These are phyloP conservation scores for Elsinoe australis DNA, from an alignment of 2,329 filamentous ascomycete species.

Conservation along the genomic window DNA sequence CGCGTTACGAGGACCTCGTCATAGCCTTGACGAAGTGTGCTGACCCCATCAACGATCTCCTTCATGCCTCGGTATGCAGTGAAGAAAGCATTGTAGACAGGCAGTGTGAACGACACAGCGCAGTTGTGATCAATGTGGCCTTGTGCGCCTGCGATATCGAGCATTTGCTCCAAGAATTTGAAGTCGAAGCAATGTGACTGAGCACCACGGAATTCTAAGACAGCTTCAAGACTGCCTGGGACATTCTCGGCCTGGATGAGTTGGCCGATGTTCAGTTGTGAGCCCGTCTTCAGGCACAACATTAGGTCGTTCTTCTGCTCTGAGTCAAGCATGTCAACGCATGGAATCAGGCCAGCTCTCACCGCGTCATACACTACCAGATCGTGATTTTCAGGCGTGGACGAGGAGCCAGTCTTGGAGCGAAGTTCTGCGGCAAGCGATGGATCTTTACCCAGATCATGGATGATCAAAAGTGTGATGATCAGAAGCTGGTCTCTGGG, in stretches of 20 bases:
- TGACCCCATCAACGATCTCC: not conserved
- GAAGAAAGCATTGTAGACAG: not conserved
- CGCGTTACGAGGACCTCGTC: not conserved
- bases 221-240: not conserved
- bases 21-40: not conserved
- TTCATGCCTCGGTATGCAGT: not conserved
- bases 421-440: not conserved
- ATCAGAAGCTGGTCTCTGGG: not conserved
- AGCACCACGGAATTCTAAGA: not conserved
- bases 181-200: not conserved
- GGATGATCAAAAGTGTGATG: not conserved
- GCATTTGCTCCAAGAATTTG: conserved; percentile 2
- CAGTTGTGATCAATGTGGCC: not conserved
- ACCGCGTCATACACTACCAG: not conserved
- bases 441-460: conserved; percentile 7
- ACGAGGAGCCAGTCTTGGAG: not conserved
- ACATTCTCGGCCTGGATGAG: conserved; percentile 12
- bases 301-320: not conserved
- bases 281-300: not conserved
- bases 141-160: conserved; percentile 2
- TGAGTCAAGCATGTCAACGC: not conserved
- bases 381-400: not conserved
- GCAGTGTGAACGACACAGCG: not conserved
- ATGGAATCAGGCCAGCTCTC: not conserved
- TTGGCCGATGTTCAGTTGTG: conserved; percentile 6